Base-by-base conservation (phyloP, 441 rosid genomes). In the Hura crepitans region DNA sequence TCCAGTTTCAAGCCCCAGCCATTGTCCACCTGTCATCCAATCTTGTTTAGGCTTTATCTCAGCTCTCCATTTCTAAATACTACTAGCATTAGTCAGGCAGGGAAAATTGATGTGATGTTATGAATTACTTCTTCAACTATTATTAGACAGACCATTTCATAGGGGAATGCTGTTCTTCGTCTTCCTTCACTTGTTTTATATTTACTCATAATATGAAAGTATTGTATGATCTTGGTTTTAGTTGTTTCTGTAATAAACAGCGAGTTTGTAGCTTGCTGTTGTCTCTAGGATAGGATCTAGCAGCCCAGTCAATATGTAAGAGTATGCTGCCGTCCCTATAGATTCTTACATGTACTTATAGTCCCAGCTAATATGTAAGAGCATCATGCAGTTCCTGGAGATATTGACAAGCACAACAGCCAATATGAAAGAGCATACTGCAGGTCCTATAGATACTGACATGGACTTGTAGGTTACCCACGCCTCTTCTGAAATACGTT, bases 31-130 rank as follows among this genome's bases (percentile, higher is more conserved):
- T 30, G 15, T 25, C 0, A 33, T 39, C 47, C 18, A 3, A 35
- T 61, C 25, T n/a, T 42, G 6, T 25, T 62, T 23, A 25, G 45
- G 58, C 58, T 31, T 23, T 13, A 15, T 20, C 46, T 60, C 22
- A 22, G 8, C 53, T 45, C 23, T 33, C 11, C 35, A 18, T 33
- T 61, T 23, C 17, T 35, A 22, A 11, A 33, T 58, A 12, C 10
- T 23, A 23, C 6, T 65, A 55, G 31, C 50, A 6, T 45, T 65
- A 65, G 57, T 50, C 62, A 27, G 28, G 27, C 27, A 22, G 45
- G 43, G 57, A 46, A 55, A n/a, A 31, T 51, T 0, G 31, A 64
- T 47, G 66, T 57, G 65, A 66, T 63, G 54, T 55, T 25, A 20
- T 18, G 15, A 12, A 15, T 57, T 31, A 43, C 12, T 25, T 60